Evolutionary conservation across 2,329 filamentous ascomycete genomes (phyloP).

Genomic region (Cytospora paraplurivora): DNA sequence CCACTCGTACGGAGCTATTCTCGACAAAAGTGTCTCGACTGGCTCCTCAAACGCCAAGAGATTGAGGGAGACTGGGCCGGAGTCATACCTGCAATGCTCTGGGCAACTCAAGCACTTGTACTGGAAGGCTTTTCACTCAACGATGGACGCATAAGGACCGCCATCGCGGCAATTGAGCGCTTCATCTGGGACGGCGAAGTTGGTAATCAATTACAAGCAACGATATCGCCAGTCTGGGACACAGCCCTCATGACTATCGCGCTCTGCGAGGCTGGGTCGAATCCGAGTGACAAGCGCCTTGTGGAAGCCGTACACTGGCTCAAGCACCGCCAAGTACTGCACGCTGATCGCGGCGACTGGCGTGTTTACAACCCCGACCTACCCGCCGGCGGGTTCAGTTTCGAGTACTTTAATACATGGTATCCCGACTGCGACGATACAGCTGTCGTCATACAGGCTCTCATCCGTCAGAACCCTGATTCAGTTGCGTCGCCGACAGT

Average conservation of each 20-base stretch:
- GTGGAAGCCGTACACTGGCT: background rate
- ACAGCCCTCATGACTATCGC: background rate
- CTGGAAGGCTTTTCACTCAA: background rate
- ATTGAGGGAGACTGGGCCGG: background rate
- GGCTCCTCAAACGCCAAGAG: background rate
- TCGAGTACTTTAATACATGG: constrained; percentile 38
- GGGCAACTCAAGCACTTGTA: background rate
- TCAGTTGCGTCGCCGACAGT: background rate
- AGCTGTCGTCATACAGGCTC: constrained; percentile 35
- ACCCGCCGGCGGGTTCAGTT: constrained; percentile 35
- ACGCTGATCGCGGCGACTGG: constrained; percentile 34
- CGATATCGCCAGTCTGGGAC: background rate
- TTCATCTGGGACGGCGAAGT: background rate
- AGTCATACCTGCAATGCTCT: background rate
- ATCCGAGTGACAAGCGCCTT: background rate
- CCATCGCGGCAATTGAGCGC: background rate
- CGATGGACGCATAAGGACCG: background rate
- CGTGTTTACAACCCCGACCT: constrained; percentile 32
- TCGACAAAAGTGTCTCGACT: background rate
- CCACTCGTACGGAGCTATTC: background rate
- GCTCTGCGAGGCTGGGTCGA: background rate
- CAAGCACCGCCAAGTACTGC: background rate
- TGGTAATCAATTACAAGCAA: background rate
- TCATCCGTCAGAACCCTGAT: constrained; percentile 32
- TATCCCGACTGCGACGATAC: constrained; percentile 39